A percentile compares a stretch with the other conserved stretches of the same genome.
These are phyloP conservation scores for Sporothrix humicola DNA, from an alignment of 2,329 filamentous ascomycete genomes.

Conservation along the genomic window DNA sequence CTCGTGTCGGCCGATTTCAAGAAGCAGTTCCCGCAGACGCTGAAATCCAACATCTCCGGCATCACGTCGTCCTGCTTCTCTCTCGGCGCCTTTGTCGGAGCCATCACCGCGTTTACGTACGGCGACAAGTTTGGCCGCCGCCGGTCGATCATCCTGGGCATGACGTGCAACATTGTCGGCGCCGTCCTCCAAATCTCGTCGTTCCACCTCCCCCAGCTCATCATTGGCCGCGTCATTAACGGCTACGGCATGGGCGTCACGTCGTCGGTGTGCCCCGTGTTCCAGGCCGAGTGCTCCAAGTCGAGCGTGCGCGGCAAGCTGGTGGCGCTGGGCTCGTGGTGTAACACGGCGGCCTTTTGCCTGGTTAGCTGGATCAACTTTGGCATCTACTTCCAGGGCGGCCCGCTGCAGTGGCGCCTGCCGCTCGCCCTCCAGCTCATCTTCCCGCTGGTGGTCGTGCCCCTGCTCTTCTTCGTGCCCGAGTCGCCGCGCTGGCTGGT, in stretches of 20 bases:
- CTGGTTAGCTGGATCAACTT: slow-evolving; percentile 57
- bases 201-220: slow-evolving; percentile 49
- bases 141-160: slow-evolving; percentile 44
- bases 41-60: slow-evolving; percentile 50
- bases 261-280: slow-evolving; percentile 47
- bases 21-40: slow-evolving; percentile 47
- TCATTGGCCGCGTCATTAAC: slow-evolving; percentile 51
- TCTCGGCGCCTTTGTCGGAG: slow-evolving; percentile 46
- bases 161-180: slow-evolving; percentile 45
- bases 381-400: slow-evolving; percentile 45
- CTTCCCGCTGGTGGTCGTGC: slow-evolving; percentile 47
- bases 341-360: slow-evolving; percentile 52
- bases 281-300: slow-evolving; percentile 44
- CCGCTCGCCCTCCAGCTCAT: slow-evolving; percentile 48
- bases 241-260: slow-evolving; percentile 48
- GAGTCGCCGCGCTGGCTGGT: slow-evolving; percentile 61
- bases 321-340: slow-evolving; percentile 52
- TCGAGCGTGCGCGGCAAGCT: slow-evolving; percentile 51
- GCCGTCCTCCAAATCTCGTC: slow-evolving; percentile 46
- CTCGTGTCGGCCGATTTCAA: slow-evolving; percentile 51
- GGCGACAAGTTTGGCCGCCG: slow-evolving; percentile 47
- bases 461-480: slow-evolving; percentile 46
- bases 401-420: slow-evolving; percentile 48
- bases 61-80: slow-evolving; percentile 54
- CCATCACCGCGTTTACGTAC: slow-evolving; percentile 42